Conservation (phyloP, 805 yeast species). For the Ogataea kodamae region DNA sequence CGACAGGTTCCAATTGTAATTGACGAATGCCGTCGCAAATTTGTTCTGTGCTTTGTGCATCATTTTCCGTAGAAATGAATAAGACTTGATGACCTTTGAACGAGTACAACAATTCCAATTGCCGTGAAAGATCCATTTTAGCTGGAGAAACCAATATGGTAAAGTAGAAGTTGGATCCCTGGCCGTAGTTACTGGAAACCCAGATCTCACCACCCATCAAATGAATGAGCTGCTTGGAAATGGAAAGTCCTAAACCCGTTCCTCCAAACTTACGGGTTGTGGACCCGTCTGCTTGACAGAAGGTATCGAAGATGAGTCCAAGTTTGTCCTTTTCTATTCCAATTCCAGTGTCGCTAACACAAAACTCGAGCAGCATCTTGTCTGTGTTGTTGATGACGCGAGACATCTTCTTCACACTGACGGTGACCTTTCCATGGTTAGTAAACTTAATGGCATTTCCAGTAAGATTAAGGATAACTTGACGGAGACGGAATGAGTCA, state of each 20-base stretch:
- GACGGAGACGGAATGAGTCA: slow-evolving; percentile 84
- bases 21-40: slow-evolving; percentile 49
- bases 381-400: slow-evolving; percentile 36
- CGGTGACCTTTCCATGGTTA: slow-evolving; percentile 74
- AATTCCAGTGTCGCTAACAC: slow-evolving; percentile 88
- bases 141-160: slow-evolving; percentile 79
- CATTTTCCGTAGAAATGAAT: slow-evolving; percentile 65
- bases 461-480: slow-evolving; percentile 79
- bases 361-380: slow-evolving; percentile 65
- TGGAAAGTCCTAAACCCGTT: slow-evolving; percentile 84
- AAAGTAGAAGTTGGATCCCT: slow-evolving; percentile 80
- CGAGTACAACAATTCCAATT: slow-evolving; percentile 67
- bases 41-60: slow-evolving; percentile 44
- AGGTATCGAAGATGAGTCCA: slow-evolving; percentile 82
- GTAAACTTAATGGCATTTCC: slow-evolving; percentile 92
- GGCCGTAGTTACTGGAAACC: slow-evolving; percentile 79
- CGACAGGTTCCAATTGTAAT: slow-evolving; percentile 63
- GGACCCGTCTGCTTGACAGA: slow-evolving; percentile 92
- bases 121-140: slow-evolving; percentile 53
- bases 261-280: slow-evolving; percentile 93
- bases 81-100: slow-evolving; percentile 68
- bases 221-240: slow-evolving; percentile 82
- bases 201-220: slow-evolving; percentile 93
- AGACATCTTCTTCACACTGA: slow-evolving; percentile 60
- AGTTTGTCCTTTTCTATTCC: slow-evolving; percentile 84